Evolutionary conservation across 2,329 filamentous ascomycete species (phyloP).

Genomic region (Ophidiomyces ophidiicola): DNA sequence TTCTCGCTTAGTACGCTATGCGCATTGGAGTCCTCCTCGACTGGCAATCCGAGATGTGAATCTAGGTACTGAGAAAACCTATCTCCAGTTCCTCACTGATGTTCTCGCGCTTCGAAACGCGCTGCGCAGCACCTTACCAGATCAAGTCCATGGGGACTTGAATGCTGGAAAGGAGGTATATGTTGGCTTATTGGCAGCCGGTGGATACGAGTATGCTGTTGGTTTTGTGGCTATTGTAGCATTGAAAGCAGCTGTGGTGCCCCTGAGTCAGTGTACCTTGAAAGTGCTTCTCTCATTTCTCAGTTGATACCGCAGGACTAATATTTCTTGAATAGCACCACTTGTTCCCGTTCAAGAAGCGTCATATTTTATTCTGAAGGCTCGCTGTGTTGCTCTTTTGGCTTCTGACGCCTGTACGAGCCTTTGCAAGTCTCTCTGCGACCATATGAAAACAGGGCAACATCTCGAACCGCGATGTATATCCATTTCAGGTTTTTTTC

Average conservation of each 20-base stretch:
- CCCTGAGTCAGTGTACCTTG: conserved; percentile 21
- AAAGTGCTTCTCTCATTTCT: neutral
- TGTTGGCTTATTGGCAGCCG: conserved; percentile 36
- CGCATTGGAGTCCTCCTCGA: conserved; percentile 17
- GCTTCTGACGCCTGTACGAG: conserved; percentile 24
- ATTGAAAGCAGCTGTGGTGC: conserved; percentile 37
- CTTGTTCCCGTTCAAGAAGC: conserved; percentile 33
- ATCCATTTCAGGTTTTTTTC: conserved; percentile 7
- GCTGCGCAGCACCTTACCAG: conserved; percentile 9
- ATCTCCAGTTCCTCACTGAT: conserved; percentile 15
- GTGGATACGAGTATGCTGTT: conserved; percentile 39
- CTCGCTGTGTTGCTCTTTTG: conserved; percentile 29
- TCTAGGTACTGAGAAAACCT: conserved; percentile 14
- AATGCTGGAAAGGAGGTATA: conserved; percentile 16
- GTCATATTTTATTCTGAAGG: conserved; percentile 35
- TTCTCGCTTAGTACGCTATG: conserved; percentile 19
- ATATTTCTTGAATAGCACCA: conserved; percentile 21
- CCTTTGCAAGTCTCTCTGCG: conserved; percentile 20
- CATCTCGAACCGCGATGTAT: conserved; percentile 1
- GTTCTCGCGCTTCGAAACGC: conserved; percentile 13
- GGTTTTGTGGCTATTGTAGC: conserved; percentile 38
- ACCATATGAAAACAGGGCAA: conserved; percentile 26
- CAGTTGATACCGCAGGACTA: neutral
- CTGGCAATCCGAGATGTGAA: conserved; percentile 16
- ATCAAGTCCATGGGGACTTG: conserved; percentile 13